phyloP scores from a whole-genome alignment of 306 rosid genomes.

The Vigna radiata region DNA sequence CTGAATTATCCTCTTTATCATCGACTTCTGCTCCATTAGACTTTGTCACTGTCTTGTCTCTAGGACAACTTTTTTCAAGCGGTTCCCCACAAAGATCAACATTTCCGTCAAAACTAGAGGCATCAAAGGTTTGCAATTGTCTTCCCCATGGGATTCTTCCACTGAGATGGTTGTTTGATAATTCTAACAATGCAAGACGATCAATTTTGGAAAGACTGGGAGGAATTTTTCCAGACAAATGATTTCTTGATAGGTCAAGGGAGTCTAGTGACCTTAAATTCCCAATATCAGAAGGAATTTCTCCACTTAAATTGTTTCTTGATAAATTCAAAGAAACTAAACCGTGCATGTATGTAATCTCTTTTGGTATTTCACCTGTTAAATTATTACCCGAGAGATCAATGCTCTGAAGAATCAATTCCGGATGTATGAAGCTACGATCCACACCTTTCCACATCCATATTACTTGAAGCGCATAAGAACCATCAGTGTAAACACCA shows the following conservation, averaged over 20 bases:
- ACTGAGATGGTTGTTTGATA: slow-evolving; percentile 1
- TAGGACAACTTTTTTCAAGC: not conserved
- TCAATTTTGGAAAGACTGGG: not conserved
- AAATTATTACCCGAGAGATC: slow-evolving; percentile 1
- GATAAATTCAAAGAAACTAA: slow-evolving; percentile 14
- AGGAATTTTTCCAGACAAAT: not conserved
- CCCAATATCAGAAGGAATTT: not conserved
- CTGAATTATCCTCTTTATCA: not conserved
- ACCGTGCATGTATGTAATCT: not conserved
- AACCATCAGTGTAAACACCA: not conserved
- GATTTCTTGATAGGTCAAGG: slow-evolving; percentile 8
- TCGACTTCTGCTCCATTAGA: too few species aligned
- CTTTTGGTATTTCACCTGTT: slow-evolving; percentile 4
- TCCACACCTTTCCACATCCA: slow-evolving; percentile 26
- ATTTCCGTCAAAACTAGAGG: slow-evolving; percentile 1
- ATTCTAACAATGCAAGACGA: not conserved
- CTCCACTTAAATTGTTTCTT: slow-evolving; percentile 5
- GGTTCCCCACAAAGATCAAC: slow-evolving; percentile 14
- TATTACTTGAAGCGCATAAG: not conserved
- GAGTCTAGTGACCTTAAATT: not conserved
- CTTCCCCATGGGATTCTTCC: slow-evolving; percentile 22
- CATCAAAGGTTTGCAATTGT: not conserved
- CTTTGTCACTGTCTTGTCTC: not conserved
- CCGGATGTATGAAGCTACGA: slow-evolving; percentile 45
- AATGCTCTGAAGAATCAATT: not conserved